Evolutionary conservation across 495 filamentous ascomycete genomes (phyloP).

Genomic region (Daldinia decipiens): DNA sequence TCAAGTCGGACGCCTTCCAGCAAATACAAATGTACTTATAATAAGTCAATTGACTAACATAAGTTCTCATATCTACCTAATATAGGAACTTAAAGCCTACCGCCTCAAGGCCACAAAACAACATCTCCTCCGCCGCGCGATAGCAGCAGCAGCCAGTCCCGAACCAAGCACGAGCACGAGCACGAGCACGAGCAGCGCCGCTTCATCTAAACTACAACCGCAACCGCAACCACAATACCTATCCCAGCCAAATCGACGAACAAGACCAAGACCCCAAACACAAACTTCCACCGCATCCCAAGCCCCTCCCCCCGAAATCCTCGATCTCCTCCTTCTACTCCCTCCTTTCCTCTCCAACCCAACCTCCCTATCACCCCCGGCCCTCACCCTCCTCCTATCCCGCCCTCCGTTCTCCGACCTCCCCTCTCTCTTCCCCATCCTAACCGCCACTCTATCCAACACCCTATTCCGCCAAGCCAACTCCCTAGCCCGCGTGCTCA

Average conservation of each 20-base stretch:
- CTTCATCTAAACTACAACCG: slow-evolving; percentile 48
- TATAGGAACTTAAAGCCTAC: slow-evolving; percentile 54
- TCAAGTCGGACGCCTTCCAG: not conserved
- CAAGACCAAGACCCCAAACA: slow-evolving; percentile 30
- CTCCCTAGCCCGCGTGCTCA: slow-evolving; percentile 56
- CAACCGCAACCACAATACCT: slow-evolving; percentile 47
- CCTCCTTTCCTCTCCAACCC: slow-evolving; percentile 50
- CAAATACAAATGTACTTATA: no score
- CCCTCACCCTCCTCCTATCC: slow-evolving; percentile 51
- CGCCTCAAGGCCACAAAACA: slow-evolving; percentile 54
- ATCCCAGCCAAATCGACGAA: slow-evolving; percentile 39
- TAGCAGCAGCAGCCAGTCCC: slow-evolving; percentile 44
- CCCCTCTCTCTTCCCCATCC: slow-evolving; percentile 52
- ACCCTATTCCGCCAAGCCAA: slow-evolving; percentile 53
- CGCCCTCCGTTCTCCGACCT: slow-evolving; percentile 55
- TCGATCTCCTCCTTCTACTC: slow-evolving; percentile 58
- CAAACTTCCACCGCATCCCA: slow-evolving; percentile 31
- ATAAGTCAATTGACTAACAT: not conserved
- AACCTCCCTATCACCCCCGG: slow-evolving; percentile 33
- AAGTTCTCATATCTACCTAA: no score
- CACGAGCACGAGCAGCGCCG: not conserved
- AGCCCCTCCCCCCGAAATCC: slow-evolving; percentile 46
- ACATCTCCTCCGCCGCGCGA: slow-evolving; percentile 54
- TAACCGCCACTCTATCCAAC: slow-evolving; percentile 53
- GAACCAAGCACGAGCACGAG: slow-evolving; percentile 2